Base-by-base conservation (phyloP, 2,329 filamentous ascomycete species). In the Phoma sp. region DNA sequence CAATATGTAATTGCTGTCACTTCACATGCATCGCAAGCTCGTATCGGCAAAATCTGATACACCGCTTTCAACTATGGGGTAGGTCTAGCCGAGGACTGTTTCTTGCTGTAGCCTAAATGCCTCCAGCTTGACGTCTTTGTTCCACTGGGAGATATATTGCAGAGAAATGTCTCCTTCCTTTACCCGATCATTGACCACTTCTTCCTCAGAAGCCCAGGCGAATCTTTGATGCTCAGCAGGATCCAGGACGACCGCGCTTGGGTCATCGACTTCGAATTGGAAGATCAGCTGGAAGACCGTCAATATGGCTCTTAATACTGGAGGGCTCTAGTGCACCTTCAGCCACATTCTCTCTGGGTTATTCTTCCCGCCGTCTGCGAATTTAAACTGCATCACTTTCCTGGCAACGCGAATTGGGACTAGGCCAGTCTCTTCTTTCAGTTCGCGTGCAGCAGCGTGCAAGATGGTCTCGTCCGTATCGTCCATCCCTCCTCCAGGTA, bases 351-450 rank as follows among this genome's bases (percentile, higher is more conserved):
- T 57, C 22, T 38, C 43, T 5, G 47, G 48, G 6, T 60, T 51
- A n/a, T 54, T 58, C 22, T 44, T 49, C 45, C 50, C 52, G 22
- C 36, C 40, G 11, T 68, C 67, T 2, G 47, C 38, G 54, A 71
- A 70, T 4, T 62, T 66, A 39, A 68, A 66, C 64, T 76, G 75
- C 13, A 65, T 67, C 7, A 81, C 76, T 46, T 79, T 69, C 24
- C 77, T 73, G 2, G 77, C 64, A 32, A 83, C 69, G 9, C 66
- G 66, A 22, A 67, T 77, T 2, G 81, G 77, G 38, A 69, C 70
- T 22, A 84, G 66, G 0, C 81, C 82, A 0, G 78, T 78, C 61
- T 84, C 82, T 63, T 85, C 82, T 37, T 76, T 74, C 9, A 83
- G 67, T 58, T 84, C 82, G 7, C 82, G 75, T 8, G 73, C 81